Evolutionary conservation across 2,329 filamentous ascomycete species (phyloP), one percentile per base, ranked within the genome.

Genomic region (Pyrenochaeta sp.): DNA sequence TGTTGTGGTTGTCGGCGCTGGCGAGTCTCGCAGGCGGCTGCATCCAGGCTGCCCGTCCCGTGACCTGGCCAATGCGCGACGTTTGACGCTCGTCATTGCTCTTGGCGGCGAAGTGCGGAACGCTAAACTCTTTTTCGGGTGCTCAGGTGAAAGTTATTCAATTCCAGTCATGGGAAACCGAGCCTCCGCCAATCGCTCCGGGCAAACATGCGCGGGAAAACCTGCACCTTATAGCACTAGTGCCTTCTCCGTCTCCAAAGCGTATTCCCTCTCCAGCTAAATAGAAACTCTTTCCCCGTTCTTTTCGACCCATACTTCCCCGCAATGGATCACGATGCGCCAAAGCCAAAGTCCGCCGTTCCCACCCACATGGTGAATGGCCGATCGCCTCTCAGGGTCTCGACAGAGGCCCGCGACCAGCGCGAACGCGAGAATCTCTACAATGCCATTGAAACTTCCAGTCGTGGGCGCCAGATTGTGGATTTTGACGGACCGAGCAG

Each of bases 281-380:
- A 36, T 30, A 44, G 20, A 34, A 18, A 22, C 22, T 17, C n/a
- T 22, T 15, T 27, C 41, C 18, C 14, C 9, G 24, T 7, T 22
- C 20, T 36, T 21, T 24, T 10, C 7, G 38, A 24, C 34, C 19
- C 28, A 21, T 35, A 19, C 41, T 44, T 48, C 53, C 46, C 55
- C 46, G 44, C 53, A 48, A 81, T 81, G 78, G 73, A 77, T 53
- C 13, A 43, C 41, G 52, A 56, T 27, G 71, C 72, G 26, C 65
- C 65, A 49, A 75, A 76, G 67, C 79, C 75, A 40, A 76, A 70
- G 53, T 76, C 79, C 28, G 78, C 80, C 8, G 71, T 84, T 20
- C 81, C 82, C 19, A 75, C 80, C 35, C 77, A 84, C 66, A 71
- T 85, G 44, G 58, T 79, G 35, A 84, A 85, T 63, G 81, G 80